phyloP scores from a whole-genome alignment of 164 flowering plant species.

The Vitis riparia region DNA sequence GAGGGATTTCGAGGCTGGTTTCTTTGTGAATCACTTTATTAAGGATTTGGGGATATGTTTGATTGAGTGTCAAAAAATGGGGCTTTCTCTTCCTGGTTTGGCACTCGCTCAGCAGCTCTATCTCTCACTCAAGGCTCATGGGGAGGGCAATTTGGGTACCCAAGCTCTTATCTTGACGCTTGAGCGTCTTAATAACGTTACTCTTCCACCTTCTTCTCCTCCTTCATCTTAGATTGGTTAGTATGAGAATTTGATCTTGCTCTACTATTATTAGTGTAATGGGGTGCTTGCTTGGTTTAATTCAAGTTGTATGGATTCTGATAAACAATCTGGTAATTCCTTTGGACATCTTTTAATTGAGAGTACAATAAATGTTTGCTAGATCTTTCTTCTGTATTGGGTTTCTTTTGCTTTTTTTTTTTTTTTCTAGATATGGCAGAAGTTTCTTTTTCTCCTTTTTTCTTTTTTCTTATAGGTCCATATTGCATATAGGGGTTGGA shows the following conservation, averaged over 20 bases:
- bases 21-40: conserved; percentile 85
- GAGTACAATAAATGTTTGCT: too few relatives aligned
- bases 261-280: too few relatives aligned
- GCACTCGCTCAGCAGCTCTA: conserved; percentile 94
- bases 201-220: conserved; percentile 21
- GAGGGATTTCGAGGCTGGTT: conserved; percentile 89
- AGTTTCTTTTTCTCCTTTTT: too few relatives aligned
- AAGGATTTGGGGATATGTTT: conserved; percentile 95
- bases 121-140: conserved; percentile 81
- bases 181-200: conserved; percentile 81
- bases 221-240: not conserved
- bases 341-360: too few relatives aligned
- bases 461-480: too few relatives aligned
- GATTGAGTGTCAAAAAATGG: conserved; percentile 83
- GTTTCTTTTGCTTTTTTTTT: too few relatives aligned
- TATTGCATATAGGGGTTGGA: too few relatives aligned
- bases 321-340: too few relatives aligned
- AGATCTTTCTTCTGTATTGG: too few relatives aligned
- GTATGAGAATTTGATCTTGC: not conserved
- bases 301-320: too few relatives aligned
- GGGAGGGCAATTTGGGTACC: conserved; percentile 83
- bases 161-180: conserved; percentile 84
- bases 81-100: conserved; percentile 80
- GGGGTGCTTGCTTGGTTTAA: too few relatives aligned
- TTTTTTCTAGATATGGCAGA: too few relatives aligned